Base-by-base conservation (phyloP, 2,329 filamentous ascomycete species). In the Aureobasidium mangrovei region DNA sequence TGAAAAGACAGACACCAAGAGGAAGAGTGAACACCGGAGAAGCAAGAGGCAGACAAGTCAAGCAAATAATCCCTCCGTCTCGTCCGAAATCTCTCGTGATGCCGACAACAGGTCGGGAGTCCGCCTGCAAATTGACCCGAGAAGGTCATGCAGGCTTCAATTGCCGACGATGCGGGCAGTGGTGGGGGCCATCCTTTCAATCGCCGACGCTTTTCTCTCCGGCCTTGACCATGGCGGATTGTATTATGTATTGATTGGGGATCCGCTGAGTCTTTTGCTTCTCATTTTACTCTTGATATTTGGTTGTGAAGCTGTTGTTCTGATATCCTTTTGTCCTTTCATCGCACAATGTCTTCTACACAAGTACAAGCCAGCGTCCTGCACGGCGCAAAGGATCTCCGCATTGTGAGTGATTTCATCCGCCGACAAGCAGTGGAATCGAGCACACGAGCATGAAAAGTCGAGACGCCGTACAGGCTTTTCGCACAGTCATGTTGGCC, bases 351-450 rank as follows among this genome's bases (percentile, higher is more conserved):
- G 39, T 53, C 49, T 40, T 29, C 55, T n/a, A 48, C 60, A 60
- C 67, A 69, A 64, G 74, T 73, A 64, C 73, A 66, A 66, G 71
- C 65, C 46, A 81, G 69, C n/a, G 79, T 84, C 54, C 73, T 84
- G 7, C 79, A 83, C 61, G 80, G 78, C 51, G 74, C 78, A 29
- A 81, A 80, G 67, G 80, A 83, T 61, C 70, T 83, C 53, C 72
- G 78, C 60, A 71, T 82, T 48, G 80, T 82, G 72, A 60, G 72
- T 59, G n/a, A 26, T 5, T 28, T 8, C 9, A 27, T 3, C 40
- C 27, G 12, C 4, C 45, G 26, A 24, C 18, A 26, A 3, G 3
- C 31, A 10, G 8, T 10, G 18, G 7, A 7, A 4, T 26, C 8
- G 9, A 12, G 5, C 36, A 39, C 6, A 39, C 12, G 36, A 39